Base-by-base conservation (phyloP, 202 grass and related monocot species). In the Carex arenaria region DNA sequence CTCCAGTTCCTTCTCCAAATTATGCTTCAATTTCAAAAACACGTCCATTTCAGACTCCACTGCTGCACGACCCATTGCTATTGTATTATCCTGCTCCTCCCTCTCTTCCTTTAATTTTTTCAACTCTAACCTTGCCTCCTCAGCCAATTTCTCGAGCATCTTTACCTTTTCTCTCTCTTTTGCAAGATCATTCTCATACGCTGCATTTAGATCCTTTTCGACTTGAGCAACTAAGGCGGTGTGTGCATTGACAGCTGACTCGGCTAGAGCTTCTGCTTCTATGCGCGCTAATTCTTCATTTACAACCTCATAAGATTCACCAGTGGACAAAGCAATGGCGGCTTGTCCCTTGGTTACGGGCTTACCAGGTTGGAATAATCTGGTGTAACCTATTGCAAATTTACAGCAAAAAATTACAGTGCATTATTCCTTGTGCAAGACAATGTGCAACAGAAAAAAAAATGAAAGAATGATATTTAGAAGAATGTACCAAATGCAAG, bases 11-110 rank as follows among this genome's bases (percentile, higher is more conserved):
- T 91, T 89, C 88, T 98, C 93, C 64, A 93, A 88, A 63, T 95
- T 91, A 93, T 69, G 86, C 63, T 88, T 95, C 83, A 98, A 79
- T 72, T 83, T 95, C 45, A 89, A 90, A 18, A 98, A 81, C 72
- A 98, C 62, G 78, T 98, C 86, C 90, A 98, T 92, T 98, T 98
- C 95, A 80, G 92, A 91, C 69, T 98, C 95, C 75, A 98, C 91
- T 36, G 89, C 81, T 87, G 89, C 91, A 87, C 91, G 88, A 55
- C 86, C 85, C 71, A 84, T 92, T 49, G 88, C 62, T 51, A 98
- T 83, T 81, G 84, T 73, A 87, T 86, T 89, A 77, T 98, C 90
- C 87, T 98, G 93, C 64, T 93, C 93, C 63, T 90, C 95, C 88
- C 91, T 87, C 77, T 98, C 89, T 66, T 40, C 83, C 82, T 91